Base-by-base conservation (phyloP, 2,329 filamentous ascomycete species). In the Lachnellula arida region DNA sequence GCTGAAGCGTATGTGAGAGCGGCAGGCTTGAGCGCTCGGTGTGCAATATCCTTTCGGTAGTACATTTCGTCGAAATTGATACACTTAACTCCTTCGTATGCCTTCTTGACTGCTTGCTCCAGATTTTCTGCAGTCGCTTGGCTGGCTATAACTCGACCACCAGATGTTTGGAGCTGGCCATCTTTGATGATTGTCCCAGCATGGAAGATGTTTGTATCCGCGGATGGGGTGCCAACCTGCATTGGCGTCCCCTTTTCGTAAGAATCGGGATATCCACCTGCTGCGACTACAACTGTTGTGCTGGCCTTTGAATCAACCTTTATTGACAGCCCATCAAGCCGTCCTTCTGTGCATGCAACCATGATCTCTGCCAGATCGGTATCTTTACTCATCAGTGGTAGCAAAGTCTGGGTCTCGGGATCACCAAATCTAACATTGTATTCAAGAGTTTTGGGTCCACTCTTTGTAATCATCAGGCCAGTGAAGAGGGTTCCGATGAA, bases 371-470 rank as follows among this genome's bases (percentile, higher is more conserved):
- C 92, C 49, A 97, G 79, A 73, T 97, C 92, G 22, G 88, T 90
- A 59, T 94, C 86, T 54, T 80, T 74, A 47, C 82, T 87, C 67
- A 97, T 79, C 17, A 97, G 78, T 9, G 89, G 86, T 11, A 97
- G 77, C 19, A 96, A 79, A 2, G 88, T 94, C 75, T 96, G 91
- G 0, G 90, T 94, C 74, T 96, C 92, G 2, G 92, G 92, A 69
- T 96, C 91, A 48, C 92, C 92, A 68, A 95, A 95, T 55, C 92
- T 85, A 49, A 96, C 91, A 66, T 96, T 96, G 77, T 96, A 97
- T 73, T 96, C 91, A 52, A 96, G 80, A 8, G 91, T 86, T 72
- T 89, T 91, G 44, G 91, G 86, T 0, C 92, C 92, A 47, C 79
- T 73, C 64, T 84, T 82, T 23, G 91, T 94, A 75, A 97, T 88